Base-by-base conservation (phyloP, 371 early-diverging fungal species). In the Fennellomyces sp. region DNA sequence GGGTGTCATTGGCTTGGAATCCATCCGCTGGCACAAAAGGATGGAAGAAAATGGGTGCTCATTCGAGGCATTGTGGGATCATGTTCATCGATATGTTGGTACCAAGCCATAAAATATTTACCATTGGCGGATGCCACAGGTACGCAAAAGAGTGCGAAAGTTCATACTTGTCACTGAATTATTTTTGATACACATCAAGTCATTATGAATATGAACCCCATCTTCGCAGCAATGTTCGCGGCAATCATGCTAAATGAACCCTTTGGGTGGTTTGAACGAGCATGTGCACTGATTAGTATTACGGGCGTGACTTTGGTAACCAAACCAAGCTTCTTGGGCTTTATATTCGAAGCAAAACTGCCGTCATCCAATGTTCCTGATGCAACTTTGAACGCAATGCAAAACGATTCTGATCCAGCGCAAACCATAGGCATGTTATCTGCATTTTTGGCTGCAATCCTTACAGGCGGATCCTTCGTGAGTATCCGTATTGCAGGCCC, bases 71-170 rank as follows among this genome's bases (percentile, higher is more conserved):
- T 82, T 1, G 78, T 84, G 1, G 90, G 91, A 0, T 70, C 90
- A 11, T 60, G 85, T 29, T 90, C 88, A 0, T 66, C 90, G 35
- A 86, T 79, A 0, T 70, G 86, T 5, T 90, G 86, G 61, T 93
- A 89, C 64, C 88, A 80, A 52, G 80, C 86, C n/a, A 52, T 92
- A 6, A 84, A 87, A 5, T 69, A 78, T 17, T 69, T 91, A 70
- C 83, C 91, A 1, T 64, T 93, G 55, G 85, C 86, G 6, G 94
- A 93, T 64, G 91, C 90, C n/a, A 90, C 89, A 12, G 89, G 77
- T 77, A 68, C 13, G 5, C 33, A 39, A 39, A 39, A 38, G 17
- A 38, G 17, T 15, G 17, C 5, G 17, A 13, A 11, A 39, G 2
- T 19, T 39, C 5, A 39, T 5, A 39, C 7, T 6, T 19, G 19